phyloP scores from a whole-genome alignment of 306 rosid species.

The Prosopis cineraria region DNA sequence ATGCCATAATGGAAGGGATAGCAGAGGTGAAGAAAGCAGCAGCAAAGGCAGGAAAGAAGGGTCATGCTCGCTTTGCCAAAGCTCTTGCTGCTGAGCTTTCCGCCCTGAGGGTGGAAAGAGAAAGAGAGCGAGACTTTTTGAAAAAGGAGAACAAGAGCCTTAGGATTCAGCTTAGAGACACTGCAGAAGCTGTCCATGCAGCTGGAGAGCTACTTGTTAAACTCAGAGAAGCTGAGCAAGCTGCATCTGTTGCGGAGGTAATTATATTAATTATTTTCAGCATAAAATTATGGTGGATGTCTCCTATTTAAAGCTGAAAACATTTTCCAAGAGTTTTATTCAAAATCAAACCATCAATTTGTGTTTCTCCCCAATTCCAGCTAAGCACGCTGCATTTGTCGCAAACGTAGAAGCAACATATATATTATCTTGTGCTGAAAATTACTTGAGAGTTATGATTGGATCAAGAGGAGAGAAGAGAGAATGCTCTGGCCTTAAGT shows the following conservation, averaged over 20 bases:
- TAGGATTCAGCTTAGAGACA: constrained; percentile 85
- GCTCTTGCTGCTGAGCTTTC: constrained; percentile 79
- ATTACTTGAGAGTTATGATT: not conserved
- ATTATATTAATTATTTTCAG: constrained; percentile 16
- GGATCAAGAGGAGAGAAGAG: not conserved
- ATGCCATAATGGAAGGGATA: constrained; percentile 83
- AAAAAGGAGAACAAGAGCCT: constrained; percentile 83
- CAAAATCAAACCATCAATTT: not conserved
- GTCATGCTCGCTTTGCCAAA: constrained; percentile 70
- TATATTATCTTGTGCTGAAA: not conserved
- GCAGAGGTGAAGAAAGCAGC: constrained; percentile 90
- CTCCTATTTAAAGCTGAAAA: not conserved
- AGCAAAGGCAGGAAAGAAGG: constrained; percentile 77
- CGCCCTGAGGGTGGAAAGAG: constrained; percentile 64
- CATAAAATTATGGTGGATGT: not conserved
- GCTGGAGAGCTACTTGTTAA: constrained; percentile 96
- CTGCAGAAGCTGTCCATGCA: constrained; percentile 98
- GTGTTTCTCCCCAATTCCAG: not conserved
- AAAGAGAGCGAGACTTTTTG: constrained; percentile 74
- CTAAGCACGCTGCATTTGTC: not conserved
- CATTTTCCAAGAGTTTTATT: not conserved
- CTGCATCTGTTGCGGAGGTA: constrained; percentile 83
- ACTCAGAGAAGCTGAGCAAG: constrained; percentile 89
- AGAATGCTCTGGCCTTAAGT: not conserved
- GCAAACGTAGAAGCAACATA: not conserved